Evolutionary conservation across 306 rosid genomes (phyloP).

Genomic region (Rosa lucieae): DNA sequence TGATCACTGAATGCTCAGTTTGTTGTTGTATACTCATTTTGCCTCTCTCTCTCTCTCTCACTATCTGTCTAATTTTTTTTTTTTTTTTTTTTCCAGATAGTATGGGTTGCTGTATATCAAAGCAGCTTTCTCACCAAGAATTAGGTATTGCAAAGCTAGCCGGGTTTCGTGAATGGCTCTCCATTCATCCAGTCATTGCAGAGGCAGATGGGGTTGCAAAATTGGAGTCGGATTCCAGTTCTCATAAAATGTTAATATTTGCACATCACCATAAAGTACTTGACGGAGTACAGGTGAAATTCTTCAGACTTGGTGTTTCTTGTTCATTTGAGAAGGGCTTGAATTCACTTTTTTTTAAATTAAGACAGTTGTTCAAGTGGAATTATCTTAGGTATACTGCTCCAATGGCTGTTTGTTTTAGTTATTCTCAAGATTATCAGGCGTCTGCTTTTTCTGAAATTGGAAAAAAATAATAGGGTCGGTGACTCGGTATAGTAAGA

Average conservation of each 20-base stretch:
- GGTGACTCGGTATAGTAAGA: not conserved
- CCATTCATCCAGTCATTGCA: slow-evolving; percentile 72
- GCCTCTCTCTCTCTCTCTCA: not conserved
- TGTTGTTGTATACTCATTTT: not conserved
- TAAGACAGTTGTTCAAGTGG: not conserved
- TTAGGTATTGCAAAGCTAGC: slow-evolving; percentile 89
- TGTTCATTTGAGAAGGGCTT: slow-evolving; percentile 20
- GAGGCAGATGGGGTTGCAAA: slow-evolving; percentile 50
- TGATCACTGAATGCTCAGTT: not conserved
- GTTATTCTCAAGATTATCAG: not conserved
- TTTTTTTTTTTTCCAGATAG: slow-evolving; percentile 32
- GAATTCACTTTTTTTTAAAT: not conserved
- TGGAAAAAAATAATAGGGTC: not conserved
- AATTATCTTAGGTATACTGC: slow-evolving; percentile 4
- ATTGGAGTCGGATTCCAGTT: slow-evolving; percentile 36
- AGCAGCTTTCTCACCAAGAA: slow-evolving; percentile 74
- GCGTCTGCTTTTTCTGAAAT: not conserved
- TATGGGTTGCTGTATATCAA: slow-evolving; percentile 26
- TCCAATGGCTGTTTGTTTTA: slow-evolving; percentile 1
- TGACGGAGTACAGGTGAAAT: slow-evolving; percentile 77
- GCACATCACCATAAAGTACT: slow-evolving; percentile 95
- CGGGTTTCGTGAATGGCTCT: slow-evolving; percentile 87
- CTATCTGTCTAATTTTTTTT: not conserved
- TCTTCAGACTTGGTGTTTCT: slow-evolving; percentile 25
- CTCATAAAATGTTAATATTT: slow-evolving; percentile 86